Conservation (phyloP, 1,284 basidiomycete genomes). For the Boletus subluridellus region DNA sequence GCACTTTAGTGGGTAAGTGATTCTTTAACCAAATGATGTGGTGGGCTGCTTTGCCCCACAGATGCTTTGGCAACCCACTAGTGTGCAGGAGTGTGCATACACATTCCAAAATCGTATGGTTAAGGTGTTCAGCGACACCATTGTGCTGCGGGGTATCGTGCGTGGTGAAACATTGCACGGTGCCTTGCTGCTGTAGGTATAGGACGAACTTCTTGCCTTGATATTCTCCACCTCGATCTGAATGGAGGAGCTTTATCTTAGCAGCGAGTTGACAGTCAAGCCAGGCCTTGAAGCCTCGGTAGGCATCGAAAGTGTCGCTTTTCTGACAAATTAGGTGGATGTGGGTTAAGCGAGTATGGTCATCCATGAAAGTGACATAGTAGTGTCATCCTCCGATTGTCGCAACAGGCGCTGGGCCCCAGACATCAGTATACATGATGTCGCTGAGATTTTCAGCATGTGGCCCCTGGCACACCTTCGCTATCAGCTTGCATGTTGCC, state of each 20-base stretch:
- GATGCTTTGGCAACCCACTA: no score
- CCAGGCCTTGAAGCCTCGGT: neutral
- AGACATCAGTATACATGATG: neutral
- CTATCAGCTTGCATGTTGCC: neutral
- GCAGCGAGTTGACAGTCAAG: neutral
- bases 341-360: neutral
- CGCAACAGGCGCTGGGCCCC: neutral
- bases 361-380: neutral
- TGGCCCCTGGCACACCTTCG: neutral
- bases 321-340: neutral
- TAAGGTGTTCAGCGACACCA: neutral
- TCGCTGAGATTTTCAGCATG: fast-evolving
- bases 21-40: neutral
- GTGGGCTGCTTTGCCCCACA: neutral
- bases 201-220: neutral
- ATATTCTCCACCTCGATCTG: neutral
- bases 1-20: neutral
- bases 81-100: no score
- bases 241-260: neutral
- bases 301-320: fast-evolving
- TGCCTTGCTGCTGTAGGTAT: neutral
- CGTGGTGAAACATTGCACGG: neutral
- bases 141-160: constrained; percentile 4
- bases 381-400: fast-evolving
- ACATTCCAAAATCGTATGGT: neutral